phyloP scores from a whole-genome alignment of 78 protist species.

The Dictyostelium intermedium region DNA sequence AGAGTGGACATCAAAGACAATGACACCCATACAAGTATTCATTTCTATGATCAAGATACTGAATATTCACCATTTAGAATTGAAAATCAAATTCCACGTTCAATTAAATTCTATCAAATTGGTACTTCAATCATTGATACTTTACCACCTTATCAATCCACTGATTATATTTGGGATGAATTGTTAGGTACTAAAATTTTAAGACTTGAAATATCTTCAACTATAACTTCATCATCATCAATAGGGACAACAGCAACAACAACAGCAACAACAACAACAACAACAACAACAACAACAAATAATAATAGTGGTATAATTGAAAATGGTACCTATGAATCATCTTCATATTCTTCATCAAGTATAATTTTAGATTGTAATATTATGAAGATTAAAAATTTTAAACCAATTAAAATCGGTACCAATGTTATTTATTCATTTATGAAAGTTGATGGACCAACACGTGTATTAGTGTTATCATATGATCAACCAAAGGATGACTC shows the following conservation, averaged over 20 bases:
- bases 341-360: background rate
- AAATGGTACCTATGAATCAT: background rate
- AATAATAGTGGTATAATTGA: background rate
- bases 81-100: conserved; percentile 65
- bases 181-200: conserved; percentile 3
- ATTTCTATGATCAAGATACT: conserved; percentile 6
- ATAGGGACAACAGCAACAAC: background rate
- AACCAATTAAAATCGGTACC: conserved; percentile 46
- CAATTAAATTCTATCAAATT: conserved; percentile 25
- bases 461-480: conserved; percentile 48
- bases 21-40: conserved; percentile 3
- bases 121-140: conserved; percentile 20
- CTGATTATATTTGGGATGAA: conserved; percentile 68
- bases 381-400: conserved; percentile 52
- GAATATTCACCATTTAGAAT: conserved; percentile 62
- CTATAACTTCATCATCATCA: background rate
- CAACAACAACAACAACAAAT: background rate
- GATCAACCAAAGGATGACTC: conserved; percentile 15
- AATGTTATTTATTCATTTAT: conserved; percentile 34
- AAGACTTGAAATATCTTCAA: background rate
- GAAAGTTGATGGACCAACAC: conserved; percentile 68
- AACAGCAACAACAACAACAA: no score
- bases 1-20: conserved; percentile 38
- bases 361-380: conserved; percentile 37
- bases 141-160: background rate